Evolutionary conservation across 176 grass and related monocot species (phyloP), one percentile per base, ranked within the genome.

Genomic region (Carex scoparia): DNA sequence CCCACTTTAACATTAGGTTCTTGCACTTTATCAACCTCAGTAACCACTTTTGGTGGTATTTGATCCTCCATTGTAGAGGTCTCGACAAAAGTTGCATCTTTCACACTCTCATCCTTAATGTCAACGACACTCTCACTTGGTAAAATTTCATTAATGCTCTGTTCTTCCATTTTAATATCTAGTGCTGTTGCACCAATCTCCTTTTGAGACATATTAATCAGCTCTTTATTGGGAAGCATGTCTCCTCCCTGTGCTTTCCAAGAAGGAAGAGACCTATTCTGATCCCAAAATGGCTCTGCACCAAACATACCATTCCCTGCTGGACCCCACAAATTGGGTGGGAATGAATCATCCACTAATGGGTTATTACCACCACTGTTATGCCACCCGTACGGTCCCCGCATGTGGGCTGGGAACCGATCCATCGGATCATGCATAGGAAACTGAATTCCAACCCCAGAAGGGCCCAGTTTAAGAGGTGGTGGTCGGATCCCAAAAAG

Each of bases 401-500:
- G 91, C 66, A 95, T 90, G 74, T 93, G 92, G 14, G 80, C 79
- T 1, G 84, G 64, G 89, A 97, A 94, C 89, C 92, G 90, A 80
- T 94, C 95, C 56, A 94, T 85, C n/a, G 79, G 31, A 11, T 96
- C 97, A 87, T 95, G 93, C 85, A 99, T 84, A 61, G 90, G 90
- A 94, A 94, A 98, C 51, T 92, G 91, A 70, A 94, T 88, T 87
- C 92, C 91, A 75, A 79, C 74, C 28, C 74, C 74, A 18, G 84
- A 69, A 73, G 94, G 95, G 53, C 84, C 86, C 79, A 99, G 84
- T 84, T 96, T 92, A 83, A 99, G 84, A 67, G 85, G 92, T 58
- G 93, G 93, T 15, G 93, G 93, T 70, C 97, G 91, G 33, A 96
- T 80, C 53, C 90, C 89, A 89, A 95, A 99, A 80, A 99, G 77